These are phyloP conservation scores for Trichoderma virens DNA, from an alignment of 495 filamentous ascomycete species.

Conservation along the genomic window DNA sequence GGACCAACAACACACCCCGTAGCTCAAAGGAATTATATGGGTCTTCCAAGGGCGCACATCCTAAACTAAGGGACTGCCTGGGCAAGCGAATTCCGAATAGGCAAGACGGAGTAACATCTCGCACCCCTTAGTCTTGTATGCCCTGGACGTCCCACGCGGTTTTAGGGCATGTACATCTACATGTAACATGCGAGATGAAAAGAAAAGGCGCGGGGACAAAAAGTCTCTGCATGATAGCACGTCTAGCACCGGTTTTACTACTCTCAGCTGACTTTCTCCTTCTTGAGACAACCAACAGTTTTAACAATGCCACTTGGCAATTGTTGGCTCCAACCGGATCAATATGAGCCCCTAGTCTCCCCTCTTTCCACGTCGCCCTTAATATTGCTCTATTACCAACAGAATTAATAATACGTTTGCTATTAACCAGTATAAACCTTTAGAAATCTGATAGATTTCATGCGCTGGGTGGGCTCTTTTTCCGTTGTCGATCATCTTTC, in stretches of 20 bases:
- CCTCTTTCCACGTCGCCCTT: neutral
- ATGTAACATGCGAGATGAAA: neutral
- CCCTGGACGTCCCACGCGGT: neutral
- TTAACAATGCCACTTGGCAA: neutral
- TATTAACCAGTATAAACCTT: neutral
- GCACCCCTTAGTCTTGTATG: neutral
- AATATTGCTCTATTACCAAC: neutral
- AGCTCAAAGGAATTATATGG: too few species aligned
- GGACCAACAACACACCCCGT: too few species aligned
- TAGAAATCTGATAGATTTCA: neutral
- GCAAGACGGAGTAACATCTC: neutral
- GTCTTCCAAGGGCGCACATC: too few species aligned
- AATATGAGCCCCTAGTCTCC: neutral
- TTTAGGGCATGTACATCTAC: too few species aligned
- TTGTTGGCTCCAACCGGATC: neutral
- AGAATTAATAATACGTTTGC: neutral
- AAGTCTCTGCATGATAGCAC: neutral
- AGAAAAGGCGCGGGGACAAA: neutral
- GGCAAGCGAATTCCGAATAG: neutral
- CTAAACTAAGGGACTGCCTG: neutral
- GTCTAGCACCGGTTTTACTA: neutral
- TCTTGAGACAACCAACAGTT: neutral
- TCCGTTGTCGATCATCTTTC: too few species aligned
- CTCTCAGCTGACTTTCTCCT: neutral
- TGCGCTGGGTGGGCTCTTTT: too few species aligned